Evolutionary conservation across 2,329 filamentous ascomycete species (phyloP).

Genomic region (Pezicula neosporulosa): DNA sequence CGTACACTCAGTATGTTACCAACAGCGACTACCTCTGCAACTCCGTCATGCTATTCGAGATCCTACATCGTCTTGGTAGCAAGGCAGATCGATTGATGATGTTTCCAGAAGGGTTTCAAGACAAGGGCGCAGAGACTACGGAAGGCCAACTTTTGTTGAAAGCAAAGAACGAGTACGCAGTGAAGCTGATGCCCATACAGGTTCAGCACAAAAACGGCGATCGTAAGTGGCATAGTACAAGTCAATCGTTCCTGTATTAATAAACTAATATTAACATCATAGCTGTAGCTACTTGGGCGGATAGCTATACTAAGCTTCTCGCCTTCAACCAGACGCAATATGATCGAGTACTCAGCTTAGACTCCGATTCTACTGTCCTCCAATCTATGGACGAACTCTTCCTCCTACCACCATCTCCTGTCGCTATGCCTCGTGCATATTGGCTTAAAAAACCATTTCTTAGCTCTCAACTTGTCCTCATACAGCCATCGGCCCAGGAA

Average conservation of each 20-base stretch:
- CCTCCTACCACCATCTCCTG: conserved; percentile 54
- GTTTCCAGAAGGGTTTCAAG: conserved; percentile 33
- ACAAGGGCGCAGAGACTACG: conserved; percentile 22
- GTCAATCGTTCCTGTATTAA: not conserved
- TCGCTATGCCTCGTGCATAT: conserved; percentile 70
- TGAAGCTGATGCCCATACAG: conserved; percentile 43
- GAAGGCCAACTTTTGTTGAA: conserved; percentile 43
- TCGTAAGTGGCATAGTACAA: not conserved
- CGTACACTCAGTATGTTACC: no score
- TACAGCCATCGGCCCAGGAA: conserved; percentile 54
- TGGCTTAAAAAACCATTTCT: conserved; percentile 58
- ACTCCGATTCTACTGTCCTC: conserved; percentile 63
- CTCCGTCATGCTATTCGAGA: no score
- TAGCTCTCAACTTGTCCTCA: conserved; percentile 58
- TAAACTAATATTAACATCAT: conserved; percentile 2
- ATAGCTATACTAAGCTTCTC: conserved; percentile 53
- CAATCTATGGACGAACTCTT: conserved; percentile 69
- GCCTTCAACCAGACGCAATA: conserved; percentile 54
- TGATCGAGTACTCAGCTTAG: conserved; percentile 50
- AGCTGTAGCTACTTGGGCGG: conserved; percentile 43
- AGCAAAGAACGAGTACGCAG: conserved; percentile 45
- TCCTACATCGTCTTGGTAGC: no score
- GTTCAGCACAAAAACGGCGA: conserved; percentile 20
- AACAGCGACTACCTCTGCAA: no score
- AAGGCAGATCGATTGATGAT: no score